A percentile compares a stretch with the other conserved stretches of the same genome.
Evolutionary conservation across 495 filamentous ascomycete genomes (phyloP).

Genomic region (Hyaloscypha hepaticicola): DNA sequence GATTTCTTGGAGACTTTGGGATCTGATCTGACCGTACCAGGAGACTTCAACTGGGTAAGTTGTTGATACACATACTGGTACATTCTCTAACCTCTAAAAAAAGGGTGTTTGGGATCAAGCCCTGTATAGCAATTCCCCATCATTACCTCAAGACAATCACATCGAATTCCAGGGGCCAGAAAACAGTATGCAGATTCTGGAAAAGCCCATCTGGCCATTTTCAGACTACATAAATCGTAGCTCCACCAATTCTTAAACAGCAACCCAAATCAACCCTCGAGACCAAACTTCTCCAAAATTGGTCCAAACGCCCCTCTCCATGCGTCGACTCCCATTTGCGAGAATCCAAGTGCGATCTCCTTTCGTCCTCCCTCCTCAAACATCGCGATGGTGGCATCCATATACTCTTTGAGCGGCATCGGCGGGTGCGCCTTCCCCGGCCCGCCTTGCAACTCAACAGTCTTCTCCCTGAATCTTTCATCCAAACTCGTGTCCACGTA

Average conservation of each 20-base stretch:
- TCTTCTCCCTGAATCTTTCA: conserved; percentile 24
- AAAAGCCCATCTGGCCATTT: not conserved
- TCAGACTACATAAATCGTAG: not conserved
- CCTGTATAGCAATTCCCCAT: conserved; percentile 2
- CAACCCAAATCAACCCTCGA: conserved; percentile 5
- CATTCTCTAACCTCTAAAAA: not conserved
- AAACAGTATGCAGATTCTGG: not conserved
- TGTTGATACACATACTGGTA: not conserved
- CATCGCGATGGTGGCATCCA: conserved; percentile 28
- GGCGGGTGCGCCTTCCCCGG: conserved; percentile 30
- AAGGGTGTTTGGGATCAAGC: conserved; percentile 22
- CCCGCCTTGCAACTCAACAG: conserved; percentile 30
- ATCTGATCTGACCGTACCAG: conserved; percentile 12
- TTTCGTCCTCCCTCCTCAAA: conserved; percentile 30
- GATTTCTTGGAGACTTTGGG: conserved; percentile 13
- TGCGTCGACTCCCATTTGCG: conserved; percentile 27
- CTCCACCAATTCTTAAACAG: not conserved
- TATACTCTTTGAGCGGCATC: conserved; percentile 33
- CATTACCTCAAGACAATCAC: not conserved
- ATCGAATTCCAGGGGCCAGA: not conserved
- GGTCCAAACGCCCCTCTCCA: conserved; percentile 38
- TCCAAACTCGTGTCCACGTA: conserved; percentile 43
- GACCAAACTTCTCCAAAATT: conserved; percentile 12
- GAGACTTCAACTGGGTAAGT: conserved; percentile 30
- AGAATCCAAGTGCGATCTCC: conserved; percentile 37